Base-by-base conservation (phyloP, 306 rosid genomes). In the Castanea sativa region DNA sequence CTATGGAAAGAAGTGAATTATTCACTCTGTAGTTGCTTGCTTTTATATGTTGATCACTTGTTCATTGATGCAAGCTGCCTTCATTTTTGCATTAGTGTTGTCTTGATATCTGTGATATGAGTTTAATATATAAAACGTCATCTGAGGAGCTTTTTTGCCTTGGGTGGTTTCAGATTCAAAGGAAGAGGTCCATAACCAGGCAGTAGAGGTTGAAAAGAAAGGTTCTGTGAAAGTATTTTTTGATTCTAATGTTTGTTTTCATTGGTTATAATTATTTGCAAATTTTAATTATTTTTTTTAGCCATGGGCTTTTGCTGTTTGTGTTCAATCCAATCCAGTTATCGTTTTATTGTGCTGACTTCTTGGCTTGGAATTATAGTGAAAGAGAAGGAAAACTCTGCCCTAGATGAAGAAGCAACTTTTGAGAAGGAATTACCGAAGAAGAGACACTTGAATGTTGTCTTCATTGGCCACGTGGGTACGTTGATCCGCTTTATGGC, bases 401-500 rank as follows among this genome's bases (percentile, higher is more conserved):
- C 78, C 27, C 63, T 45, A 43, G 88, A 71, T 68, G 88, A 85
- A 0, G 81, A 85, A 65, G 85, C 78, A 11, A 68, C 23, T 21
- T 90, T 76, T 2, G 89, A 77, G 77, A 45, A 1, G 27, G 93
- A 82, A 69, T 12, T 33, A 75, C 29, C 75, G 14, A 67, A 72
- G 81, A 96, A 90, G 91, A 85, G 97, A 38, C 99, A 93, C 80
- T 81, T 96, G 85, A 96, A 96, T 78, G 98, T 87, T 57, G 99
- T 96, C 33, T 96, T 96, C 61, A 96, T 96, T 79, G 99, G 99
- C 27, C 99, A 96, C 69, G 99, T 96, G 16, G 99, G 99, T 96
- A 80, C 75, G 99, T 86, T 78, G 79, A 81, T 57, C 45, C 55
- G 56, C 72, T 61, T 71, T 56, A 18, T 74, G 53, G 55, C 61